These are phyloP conservation scores for Hanseniaspora meyeri DNA, from an alignment of 805 yeast species.

Conservation along the genomic window DNA sequence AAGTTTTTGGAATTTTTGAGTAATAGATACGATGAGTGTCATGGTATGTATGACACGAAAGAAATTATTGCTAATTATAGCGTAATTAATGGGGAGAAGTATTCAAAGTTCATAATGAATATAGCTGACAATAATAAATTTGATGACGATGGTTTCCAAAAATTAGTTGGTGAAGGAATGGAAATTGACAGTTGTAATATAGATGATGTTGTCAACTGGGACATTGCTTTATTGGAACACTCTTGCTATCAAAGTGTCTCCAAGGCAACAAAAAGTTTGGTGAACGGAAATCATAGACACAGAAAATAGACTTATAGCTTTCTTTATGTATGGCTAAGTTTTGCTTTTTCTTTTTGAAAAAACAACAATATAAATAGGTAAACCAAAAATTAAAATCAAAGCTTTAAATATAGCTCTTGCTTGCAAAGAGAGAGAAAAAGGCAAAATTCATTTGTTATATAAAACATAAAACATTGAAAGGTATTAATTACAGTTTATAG, in stretches of 20 bases:
- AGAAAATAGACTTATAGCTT: constrained; percentile 25
- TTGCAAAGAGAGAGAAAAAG: too few relatives aligned
- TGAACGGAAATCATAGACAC: constrained; percentile 7
- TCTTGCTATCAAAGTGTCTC: constrained; percentile 79
- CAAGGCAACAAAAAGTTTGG: constrained; percentile 33
- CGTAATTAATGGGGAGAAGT: constrained; percentile 48
- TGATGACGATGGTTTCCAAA: constrained; percentile 11
- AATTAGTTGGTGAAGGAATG: constrained; percentile 11
- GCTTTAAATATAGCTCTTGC: too few relatives aligned
- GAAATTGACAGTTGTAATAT: constrained; percentile 56
- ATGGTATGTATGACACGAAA: constrained; percentile 72
- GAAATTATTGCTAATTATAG: constrained; percentile 77
- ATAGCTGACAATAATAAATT: constrained; percentile 7
- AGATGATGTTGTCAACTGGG: constrained; percentile 87
- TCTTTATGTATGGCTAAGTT: background rate
- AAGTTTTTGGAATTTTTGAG: constrained; percentile 67
- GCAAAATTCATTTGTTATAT: background rate
- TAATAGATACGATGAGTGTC: constrained; percentile 56
- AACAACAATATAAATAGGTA: too few relatives aligned
- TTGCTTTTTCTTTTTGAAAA: background rate
- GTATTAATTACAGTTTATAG: constrained; percentile 15
- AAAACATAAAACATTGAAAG: background rate
- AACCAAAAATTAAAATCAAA: too few relatives aligned
- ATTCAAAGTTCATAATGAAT: constrained; percentile 30
- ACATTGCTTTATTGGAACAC: constrained; percentile 58